phyloP scores from a whole-genome alignment of 768 basidiomycete species.

The Mycena maculata region DNA sequence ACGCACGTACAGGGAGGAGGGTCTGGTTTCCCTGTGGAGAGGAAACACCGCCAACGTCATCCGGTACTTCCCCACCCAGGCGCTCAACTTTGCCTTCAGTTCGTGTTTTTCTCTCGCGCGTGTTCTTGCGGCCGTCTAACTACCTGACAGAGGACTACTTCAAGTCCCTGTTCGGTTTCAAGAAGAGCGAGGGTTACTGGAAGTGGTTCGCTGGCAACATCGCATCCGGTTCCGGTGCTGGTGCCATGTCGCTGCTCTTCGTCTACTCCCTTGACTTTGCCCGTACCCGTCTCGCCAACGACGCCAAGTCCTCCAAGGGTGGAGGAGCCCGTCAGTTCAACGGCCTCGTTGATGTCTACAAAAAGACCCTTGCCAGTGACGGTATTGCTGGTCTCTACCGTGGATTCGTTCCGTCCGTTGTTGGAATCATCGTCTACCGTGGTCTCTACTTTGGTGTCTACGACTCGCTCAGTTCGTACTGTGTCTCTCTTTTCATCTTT shows the following conservation, averaged over 20 bases:
- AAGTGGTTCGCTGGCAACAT: conserved; percentile 99
- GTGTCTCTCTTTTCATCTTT: background rate
- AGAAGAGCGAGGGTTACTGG: conserved; percentile 98
- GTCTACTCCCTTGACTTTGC: conserved; percentile 99
- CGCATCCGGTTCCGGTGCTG: conserved; percentile 98
- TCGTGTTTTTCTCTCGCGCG: conserved; percentile 48
- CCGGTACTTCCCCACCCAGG: conserved; percentile 99
- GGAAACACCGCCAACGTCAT: conserved; percentile 99
- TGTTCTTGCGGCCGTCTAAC: conserved; percentile 15
- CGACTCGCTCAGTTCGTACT: conserved; percentile 85
- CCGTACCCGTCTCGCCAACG: conserved; percentile 98
- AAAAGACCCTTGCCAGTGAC: conserved; percentile 96
- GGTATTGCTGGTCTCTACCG: conserved; percentile 99
- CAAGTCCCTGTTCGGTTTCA: conserved; percentile 99
- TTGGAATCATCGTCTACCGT: conserved; percentile 99
- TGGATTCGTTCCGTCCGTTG: conserved; percentile 98
- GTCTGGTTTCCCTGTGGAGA: conserved; percentile 95
- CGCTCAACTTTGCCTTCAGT: conserved; percentile 99
- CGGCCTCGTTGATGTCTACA: conserved; percentile 97
- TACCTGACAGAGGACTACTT: conserved; percentile 88
- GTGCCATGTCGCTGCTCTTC: conserved; percentile 98
- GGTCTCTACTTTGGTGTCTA: conserved; percentile 99
- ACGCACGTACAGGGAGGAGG: conserved; percentile 96
- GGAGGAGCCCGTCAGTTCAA: conserved; percentile 98
- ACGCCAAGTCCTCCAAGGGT: conserved; percentile 94